Evolutionary conservation across 305 asterid genomes (phyloP).

Genomic region (Andrographis paniculata): DNA sequence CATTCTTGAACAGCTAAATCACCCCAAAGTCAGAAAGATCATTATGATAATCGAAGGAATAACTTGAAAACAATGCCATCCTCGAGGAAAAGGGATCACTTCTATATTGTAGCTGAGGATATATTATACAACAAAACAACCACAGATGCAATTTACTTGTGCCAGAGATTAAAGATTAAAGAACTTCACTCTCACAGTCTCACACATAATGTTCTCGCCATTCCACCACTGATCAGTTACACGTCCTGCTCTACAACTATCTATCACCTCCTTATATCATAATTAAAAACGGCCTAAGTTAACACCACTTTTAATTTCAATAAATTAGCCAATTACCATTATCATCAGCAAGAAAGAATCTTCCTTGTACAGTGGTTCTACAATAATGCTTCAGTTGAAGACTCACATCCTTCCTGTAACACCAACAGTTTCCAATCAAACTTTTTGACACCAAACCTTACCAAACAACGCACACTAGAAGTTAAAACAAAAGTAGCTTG

Average conservation of each 20-base stretch:
- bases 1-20: background rate
- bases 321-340: slow-evolving; percentile 33
- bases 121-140: no score
- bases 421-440: slow-evolving; percentile 9
- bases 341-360: slow-evolving; percentile 71
- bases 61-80: no score
- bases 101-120: no score
- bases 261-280: slow-evolving; percentile 4
- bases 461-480: background rate
- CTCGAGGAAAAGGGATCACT: no score
- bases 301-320: slow-evolving; percentile 3
- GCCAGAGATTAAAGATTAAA: no score
- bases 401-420: slow-evolving; percentile 58
- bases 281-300: slow-evolving; percentile 1
- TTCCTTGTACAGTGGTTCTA: slow-evolving; percentile 80
- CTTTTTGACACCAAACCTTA: slow-evolving; percentile 2
- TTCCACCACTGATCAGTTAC: background rate
- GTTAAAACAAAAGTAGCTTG: no score
- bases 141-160: no score
- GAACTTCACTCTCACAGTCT: no score
- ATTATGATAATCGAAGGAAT: no score
- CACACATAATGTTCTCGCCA: no score
- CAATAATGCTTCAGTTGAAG: slow-evolving; percentile 34
- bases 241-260: slow-evolving; percentile 7
- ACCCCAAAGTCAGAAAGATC: background rate